Conservation (phyloP, 108 stramenopile species). For the Skeletonema menzelii region DNA sequence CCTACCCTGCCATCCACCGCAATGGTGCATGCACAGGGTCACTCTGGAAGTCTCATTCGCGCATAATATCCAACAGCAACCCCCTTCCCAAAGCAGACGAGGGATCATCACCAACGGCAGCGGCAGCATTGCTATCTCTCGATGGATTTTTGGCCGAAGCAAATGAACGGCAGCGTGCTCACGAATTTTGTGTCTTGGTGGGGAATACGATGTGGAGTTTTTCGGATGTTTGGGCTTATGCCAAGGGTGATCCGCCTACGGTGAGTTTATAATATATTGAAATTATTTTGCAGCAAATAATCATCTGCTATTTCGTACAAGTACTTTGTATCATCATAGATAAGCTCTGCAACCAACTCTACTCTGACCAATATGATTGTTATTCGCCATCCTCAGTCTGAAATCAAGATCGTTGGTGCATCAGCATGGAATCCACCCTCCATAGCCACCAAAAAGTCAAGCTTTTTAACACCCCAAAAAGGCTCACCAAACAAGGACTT, state of each 20-base stretch:
- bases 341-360: background rate
- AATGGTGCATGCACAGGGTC: constrained; percentile 45
- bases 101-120: background rate
- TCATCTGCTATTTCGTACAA: background rate
- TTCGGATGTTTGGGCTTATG: constrained; percentile 57
- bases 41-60: constrained; percentile 50
- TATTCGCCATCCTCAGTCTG: constrained; percentile 26
- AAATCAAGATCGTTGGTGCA: constrained; percentile 78
- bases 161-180: constrained; percentile 48
- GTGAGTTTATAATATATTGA: constrained; percentile 17
- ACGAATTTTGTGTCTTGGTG: constrained; percentile 75
- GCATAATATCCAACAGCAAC: background rate
- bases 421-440: constrained; percentile 63
- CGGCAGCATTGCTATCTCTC: constrained; percentile 15
- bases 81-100: constrained; percentile 5
- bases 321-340: too few species aligned
- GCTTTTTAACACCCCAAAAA: constrained; percentile 11
- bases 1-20: constrained; percentile 45
- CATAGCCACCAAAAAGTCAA: constrained; percentile 1
- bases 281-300: background rate
- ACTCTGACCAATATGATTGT: background rate
- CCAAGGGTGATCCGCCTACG: constrained; percentile 70
- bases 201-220: constrained; percentile 70
- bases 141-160: constrained; percentile 45
- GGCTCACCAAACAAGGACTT: constrained; percentile 40